Evolutionary conservation across 2,329 filamentous ascomycete genomes (phyloP).

Genomic region (Sporothrix curviconia): DNA sequence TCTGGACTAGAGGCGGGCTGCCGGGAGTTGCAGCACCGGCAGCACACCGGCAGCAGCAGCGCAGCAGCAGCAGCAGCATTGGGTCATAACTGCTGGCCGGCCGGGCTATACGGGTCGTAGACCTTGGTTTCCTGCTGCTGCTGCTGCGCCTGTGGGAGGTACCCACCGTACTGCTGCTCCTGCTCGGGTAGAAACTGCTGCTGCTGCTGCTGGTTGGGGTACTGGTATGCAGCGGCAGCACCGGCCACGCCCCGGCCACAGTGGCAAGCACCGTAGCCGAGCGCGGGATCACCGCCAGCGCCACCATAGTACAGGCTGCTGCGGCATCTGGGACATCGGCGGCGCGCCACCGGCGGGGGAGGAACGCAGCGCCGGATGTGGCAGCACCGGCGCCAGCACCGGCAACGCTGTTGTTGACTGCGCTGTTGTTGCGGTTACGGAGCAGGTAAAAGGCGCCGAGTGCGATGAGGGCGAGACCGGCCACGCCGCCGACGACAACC

Average conservation of each 20-base stretch:
- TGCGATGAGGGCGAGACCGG: constrained; percentile 25
- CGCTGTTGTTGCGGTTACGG: constrained; percentile 22
- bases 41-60: neutral
- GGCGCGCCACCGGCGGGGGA: neutral
- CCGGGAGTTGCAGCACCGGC: neutral
- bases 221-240: constrained; percentile 1
- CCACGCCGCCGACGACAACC: constrained; percentile 26
- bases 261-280: neutral
- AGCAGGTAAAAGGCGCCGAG: constrained; percentile 26
- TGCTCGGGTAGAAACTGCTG: neutral
- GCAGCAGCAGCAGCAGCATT: neutral
- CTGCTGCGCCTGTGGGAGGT: too few relatives aligned
- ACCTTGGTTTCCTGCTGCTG: constrained; percentile 4
- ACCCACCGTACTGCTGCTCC: too few relatives aligned
- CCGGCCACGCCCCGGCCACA: neutral
- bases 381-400: neutral
- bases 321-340: constrained; percentile 13
- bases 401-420: constrained; percentile 7
- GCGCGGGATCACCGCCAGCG: neutral
- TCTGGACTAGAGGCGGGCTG: constrained; percentile 1
- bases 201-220: neutral
- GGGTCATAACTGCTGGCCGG: constrained; percentile 8
- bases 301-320: constrained; percentile 15
- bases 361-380: neutral
- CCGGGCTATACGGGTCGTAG: constrained; percentile 5